These are phyloP conservation scores for Allium cepa DNA, from an alignment of 106 monocot species.

Conservation along the genomic window DNA sequence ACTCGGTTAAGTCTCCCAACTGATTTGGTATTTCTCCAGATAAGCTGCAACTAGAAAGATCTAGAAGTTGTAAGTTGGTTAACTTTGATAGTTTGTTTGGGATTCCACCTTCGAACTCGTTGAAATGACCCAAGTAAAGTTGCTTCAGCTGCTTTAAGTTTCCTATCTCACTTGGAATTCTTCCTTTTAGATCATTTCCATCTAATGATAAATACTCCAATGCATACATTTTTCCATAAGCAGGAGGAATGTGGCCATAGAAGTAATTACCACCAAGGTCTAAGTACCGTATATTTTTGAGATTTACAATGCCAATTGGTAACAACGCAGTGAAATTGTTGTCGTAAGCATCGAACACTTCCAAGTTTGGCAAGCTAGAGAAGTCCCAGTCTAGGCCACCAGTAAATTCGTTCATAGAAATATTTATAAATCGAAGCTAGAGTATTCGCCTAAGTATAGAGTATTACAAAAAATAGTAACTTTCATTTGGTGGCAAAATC, in stretches of 20 bases:
- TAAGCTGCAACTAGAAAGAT: slow-evolving; percentile 76
- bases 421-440: slow-evolving; percentile 57
- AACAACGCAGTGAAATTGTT: slow-evolving; percentile 85
- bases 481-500: too few relatives aligned
- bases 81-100: slow-evolving; percentile 63
- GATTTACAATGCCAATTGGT: slow-evolving; percentile 19
- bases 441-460: too few relatives aligned
- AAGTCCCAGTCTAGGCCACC: slow-evolving; percentile 63
- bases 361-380: slow-evolving; percentile 35
- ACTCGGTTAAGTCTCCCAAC: slow-evolving; percentile 34
- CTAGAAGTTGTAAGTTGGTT: slow-evolving; percentile 35
- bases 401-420: slow-evolving; percentile 70
- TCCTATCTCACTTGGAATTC: slow-evolving; percentile 68
- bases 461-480: too few relatives aligned
- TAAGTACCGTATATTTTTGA: slow-evolving; percentile 35
- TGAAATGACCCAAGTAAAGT: slow-evolving; percentile 87
- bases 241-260: slow-evolving; percentile 49
- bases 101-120: slow-evolving; percentile 62
- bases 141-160: slow-evolving; percentile 56
- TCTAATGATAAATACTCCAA: slow-evolving; percentile 73
- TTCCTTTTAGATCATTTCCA: slow-evolving; percentile 73
- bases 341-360: slow-evolving; percentile 86
- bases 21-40: slow-evolving; percentile 46
- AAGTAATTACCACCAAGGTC: slow-evolving; percentile 97
- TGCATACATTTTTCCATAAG: slow-evolving; percentile 35